Conservation (phyloP, 495 filamentous ascomycete genomes). For the Aspergillus affinis region DNA sequence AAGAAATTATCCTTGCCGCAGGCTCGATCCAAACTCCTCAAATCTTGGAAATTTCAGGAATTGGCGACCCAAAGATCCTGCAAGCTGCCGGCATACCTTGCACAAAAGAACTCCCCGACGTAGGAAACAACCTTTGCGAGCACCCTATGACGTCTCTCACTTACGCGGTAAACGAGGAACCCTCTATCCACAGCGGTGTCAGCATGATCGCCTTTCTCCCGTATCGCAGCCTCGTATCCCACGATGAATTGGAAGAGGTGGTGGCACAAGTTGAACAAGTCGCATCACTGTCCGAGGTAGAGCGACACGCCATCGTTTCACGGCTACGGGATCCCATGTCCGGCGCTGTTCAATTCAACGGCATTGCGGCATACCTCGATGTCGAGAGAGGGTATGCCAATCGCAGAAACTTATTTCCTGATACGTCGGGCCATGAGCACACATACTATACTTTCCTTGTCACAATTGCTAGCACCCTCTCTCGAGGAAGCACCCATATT, state of each 20-base stretch:
- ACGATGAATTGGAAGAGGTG: not conserved
- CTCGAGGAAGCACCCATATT: constrained; percentile 34
- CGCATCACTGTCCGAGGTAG: not conserved
- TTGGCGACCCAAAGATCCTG: constrained; percentile 38
- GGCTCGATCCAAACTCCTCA: constrained; percentile 53
- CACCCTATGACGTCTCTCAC: constrained; percentile 6
- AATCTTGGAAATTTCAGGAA: constrained; percentile 53
- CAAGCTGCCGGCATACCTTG: constrained; percentile 31
- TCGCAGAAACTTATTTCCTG: constrained; percentile 4
- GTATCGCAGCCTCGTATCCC: constrained; percentile 3
- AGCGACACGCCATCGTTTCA: constrained; percentile 4
- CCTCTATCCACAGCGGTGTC: constrained; percentile 8
- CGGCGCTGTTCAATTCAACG: constrained; percentile 10
- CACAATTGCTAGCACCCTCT: constrained; percentile 30
- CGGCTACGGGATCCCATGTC: constrained; percentile 8
- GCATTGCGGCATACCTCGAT: constrained; percentile 4
- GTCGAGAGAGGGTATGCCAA: not conserved
- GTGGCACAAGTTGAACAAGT: not conserved
- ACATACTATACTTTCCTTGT: constrained; percentile 14
- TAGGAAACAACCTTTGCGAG: constrained; percentile 38
- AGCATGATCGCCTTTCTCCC: constrained; percentile 11
- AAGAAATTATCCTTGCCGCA: constrained; percentile 54
- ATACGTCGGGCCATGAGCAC: not conserved
- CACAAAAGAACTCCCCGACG: constrained; percentile 37
- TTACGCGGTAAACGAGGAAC: constrained; percentile 9